These are phyloP conservation scores for Arthromyces matolae DNA, from an alignment of 768 basidiomycete species.

Conservation along the genomic window DNA sequence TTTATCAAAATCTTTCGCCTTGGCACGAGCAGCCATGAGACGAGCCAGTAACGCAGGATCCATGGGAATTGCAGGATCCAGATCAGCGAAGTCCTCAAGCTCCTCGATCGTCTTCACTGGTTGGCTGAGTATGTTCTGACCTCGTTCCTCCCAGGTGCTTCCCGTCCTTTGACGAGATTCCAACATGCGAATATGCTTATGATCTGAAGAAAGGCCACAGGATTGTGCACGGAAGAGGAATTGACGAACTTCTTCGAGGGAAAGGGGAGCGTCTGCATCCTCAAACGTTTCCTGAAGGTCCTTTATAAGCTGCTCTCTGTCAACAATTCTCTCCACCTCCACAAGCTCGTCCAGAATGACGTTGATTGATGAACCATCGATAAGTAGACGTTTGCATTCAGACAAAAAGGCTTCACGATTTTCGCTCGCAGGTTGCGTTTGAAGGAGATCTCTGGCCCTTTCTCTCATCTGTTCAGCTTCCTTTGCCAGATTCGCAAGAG, in stretches of 20 bases:
- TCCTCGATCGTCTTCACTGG: conserved; percentile 74
- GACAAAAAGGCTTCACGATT: conserved; percentile 55
- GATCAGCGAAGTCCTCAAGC: conserved; percentile 66
- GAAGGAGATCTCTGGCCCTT: conserved; percentile 53
- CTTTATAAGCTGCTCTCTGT: conserved; percentile 69
- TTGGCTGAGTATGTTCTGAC: conserved; percentile 60
- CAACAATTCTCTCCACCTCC: conserved; percentile 76
- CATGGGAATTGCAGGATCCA: conserved; percentile 65
- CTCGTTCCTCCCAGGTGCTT: conserved; percentile 72
- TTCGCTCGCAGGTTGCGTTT: conserved; percentile 34
- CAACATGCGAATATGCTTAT: conserved; percentile 62
- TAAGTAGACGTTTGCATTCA: conserved; percentile 68
- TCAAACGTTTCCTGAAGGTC: conserved; percentile 76
- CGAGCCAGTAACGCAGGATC: conserved; percentile 64
- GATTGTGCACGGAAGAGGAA: conserved; percentile 66
- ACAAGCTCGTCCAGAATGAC: conserved; percentile 78
- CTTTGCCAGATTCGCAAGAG: conserved; percentile 49
- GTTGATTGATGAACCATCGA: conserved; percentile 72
- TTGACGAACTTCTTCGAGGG: conserved; percentile 74
- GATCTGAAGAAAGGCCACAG: conserved; percentile 61
- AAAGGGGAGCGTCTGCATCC: conserved; percentile 52
- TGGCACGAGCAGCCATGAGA: conserved; percentile 57
- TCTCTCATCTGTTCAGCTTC: conserved; percentile 63
- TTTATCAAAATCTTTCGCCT: conserved; percentile 78
- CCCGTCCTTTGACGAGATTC: conserved; percentile 65